These are phyloP conservation scores for Colletotrichum sp. DNA, from an alignment of 2,329 filamentous ascomycete genomes.

Conservation along the genomic window DNA sequence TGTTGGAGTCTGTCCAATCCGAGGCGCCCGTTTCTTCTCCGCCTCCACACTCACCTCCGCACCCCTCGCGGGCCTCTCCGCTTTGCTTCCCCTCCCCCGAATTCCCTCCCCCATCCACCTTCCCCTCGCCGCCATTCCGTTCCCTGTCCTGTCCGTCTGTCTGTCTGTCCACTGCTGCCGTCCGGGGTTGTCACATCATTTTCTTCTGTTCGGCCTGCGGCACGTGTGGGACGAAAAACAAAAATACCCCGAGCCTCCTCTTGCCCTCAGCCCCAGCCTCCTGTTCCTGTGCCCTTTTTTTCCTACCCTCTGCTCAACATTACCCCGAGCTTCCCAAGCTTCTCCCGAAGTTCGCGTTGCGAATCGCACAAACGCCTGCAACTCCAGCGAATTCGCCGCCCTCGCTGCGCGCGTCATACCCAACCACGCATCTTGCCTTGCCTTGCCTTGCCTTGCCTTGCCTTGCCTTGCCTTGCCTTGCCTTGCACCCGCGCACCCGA, in stretches of 20 bases:
- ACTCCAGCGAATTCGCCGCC: slow-evolving; percentile 21
- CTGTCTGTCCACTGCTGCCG: background rate
- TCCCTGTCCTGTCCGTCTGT: background rate
- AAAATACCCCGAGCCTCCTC: slow-evolving; percentile 23
- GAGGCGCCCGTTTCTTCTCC: background rate
- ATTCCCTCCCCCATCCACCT: background rate
- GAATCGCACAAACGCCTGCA: slow-evolving; percentile 11
- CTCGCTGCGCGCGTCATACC: slow-evolving; percentile 32
- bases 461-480: background rate
- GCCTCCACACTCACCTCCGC: slow-evolving; percentile 1
- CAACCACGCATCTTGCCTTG: slow-evolving; percentile 6
- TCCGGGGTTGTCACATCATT: background rate
- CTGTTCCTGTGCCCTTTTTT: slow-evolving; percentile 3
- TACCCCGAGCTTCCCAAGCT: slow-evolving; percentile 43
- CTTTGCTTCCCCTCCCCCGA: slow-evolving; percentile 2
- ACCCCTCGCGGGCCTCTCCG: background rate
- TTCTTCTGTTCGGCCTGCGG: background rate
- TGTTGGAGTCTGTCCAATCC: background rate
- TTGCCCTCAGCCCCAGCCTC: background rate
- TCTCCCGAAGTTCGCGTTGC: slow-evolving; percentile 12
- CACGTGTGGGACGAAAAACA: slow-evolving; percentile 19
- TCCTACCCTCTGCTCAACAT: slow-evolving; percentile 48
- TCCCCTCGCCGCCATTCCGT: background rate
- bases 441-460: background rate
- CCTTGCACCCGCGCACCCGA: background rate